Evolutionary conservation across 768 basidiomycete genomes (phyloP).

Genomic region (Serendipita vermifera): DNA sequence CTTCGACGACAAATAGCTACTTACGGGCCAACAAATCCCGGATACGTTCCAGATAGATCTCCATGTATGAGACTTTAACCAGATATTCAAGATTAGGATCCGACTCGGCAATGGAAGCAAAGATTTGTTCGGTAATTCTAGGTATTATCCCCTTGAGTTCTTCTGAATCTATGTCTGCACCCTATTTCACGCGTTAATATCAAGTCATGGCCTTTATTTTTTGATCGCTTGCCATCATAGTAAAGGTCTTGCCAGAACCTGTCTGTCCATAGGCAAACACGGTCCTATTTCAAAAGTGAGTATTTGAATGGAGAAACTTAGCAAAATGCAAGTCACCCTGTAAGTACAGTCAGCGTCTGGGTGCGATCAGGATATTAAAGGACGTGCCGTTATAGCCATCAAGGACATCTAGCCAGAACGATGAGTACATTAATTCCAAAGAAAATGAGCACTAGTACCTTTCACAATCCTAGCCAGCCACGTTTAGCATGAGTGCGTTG

Average conservation of each 20-base stretch:
- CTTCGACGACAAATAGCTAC: constrained; percentile 25
- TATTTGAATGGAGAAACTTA: neutral
- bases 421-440: neutral
- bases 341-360: neutral
- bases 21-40: constrained; percentile 88
- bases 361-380: constrained; percentile 37
- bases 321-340: constrained; percentile 5
- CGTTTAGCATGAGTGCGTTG: constrained; percentile 73
- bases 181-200: constrained; percentile 36
- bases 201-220: neutral
- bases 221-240: constrained; percentile 75
- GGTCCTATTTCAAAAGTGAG: constrained; percentile 4
- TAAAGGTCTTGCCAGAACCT: constrained; percentile 84
- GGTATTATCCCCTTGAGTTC: constrained; percentile 94
- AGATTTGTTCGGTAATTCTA: constrained; percentile 97
- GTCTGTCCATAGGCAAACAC: constrained; percentile 58
- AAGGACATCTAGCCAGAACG: constrained; percentile 64
- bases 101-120: constrained; percentile 91
- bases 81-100: constrained; percentile 94
- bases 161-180: constrained; percentile 91
- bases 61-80: constrained; percentile 99
- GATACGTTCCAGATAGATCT: constrained; percentile 95
- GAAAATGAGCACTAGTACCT: neutral
- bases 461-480: constrained; percentile 21
- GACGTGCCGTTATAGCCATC: constrained; percentile 97